A percentile compares a stretch with the other conserved stretches of the same genome.
phyloP scores from a whole-genome alignment of 306 rosid genomes.

The Prunus mongolica region DNA sequence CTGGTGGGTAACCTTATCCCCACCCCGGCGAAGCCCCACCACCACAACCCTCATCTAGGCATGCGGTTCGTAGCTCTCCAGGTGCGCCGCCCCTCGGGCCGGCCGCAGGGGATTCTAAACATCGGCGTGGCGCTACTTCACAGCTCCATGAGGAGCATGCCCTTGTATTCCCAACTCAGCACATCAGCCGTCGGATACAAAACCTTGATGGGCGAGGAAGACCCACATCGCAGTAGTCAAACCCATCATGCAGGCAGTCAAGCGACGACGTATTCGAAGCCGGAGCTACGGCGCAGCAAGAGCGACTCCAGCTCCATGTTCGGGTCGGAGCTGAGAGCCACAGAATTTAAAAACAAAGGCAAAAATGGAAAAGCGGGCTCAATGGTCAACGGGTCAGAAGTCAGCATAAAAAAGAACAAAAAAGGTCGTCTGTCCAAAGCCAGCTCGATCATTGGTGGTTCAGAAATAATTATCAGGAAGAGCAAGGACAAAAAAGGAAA shows the following conservation, averaged over 20 bases:
- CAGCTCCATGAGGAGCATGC: conserved; percentile 94
- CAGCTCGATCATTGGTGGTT: conserved; percentile 38
- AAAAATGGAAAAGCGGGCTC: conserved; percentile 41
- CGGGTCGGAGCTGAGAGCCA: conserved; percentile 35
- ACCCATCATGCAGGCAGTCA: conserved; percentile 20
- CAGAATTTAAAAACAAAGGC: conserved; percentile 25
- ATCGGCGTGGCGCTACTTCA: conserved; percentile 74
- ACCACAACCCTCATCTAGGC: conserved; percentile 28
- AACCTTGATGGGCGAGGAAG: conserved; percentile 73
- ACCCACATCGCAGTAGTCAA: conserved; percentile 19
- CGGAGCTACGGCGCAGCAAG: conserved; percentile 55
- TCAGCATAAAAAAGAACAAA: conserved; percentile 14
- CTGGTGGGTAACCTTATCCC: conserved; percentile 54
- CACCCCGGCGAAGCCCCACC: conserved; percentile 20
- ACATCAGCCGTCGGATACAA: conserved; percentile 48
- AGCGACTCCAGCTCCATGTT: conserved; percentile 83
- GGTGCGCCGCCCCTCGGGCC: conserved; percentile 62
- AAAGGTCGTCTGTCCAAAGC: conserved; percentile 24
- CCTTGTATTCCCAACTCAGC: conserved; percentile 56
- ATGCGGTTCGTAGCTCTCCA: conserved; percentile 78
- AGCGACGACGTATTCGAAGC: conserved; percentile 6
- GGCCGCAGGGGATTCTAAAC: conserved; percentile 82
- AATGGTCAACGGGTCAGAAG: conserved; percentile 29
- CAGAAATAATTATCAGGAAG: conserved; percentile 8
- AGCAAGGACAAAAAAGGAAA: conserved; percentile 14